Evolutionary conservation across 2,329 filamentous ascomycete species (phyloP).

Genomic region (Microascus cirrosus): DNA sequence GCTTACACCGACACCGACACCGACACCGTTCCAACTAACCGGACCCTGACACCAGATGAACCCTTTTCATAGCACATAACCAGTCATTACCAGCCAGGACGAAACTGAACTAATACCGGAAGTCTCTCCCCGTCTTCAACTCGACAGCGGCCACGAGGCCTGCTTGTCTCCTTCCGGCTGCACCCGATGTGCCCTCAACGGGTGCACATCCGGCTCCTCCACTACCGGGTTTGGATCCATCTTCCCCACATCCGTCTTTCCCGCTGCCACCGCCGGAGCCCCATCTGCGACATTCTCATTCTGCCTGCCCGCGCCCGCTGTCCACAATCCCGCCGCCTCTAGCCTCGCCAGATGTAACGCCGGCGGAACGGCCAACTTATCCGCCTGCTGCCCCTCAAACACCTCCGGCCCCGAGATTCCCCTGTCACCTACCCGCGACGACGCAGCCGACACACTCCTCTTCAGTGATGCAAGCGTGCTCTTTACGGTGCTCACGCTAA

Average conservation of each 20-base stretch:
- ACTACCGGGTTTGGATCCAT: slow-evolving; percentile 1
- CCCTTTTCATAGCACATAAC: not conserved
- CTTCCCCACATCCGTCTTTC: not conserved
- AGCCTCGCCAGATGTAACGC: slow-evolving; percentile 1
- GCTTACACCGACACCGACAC: not conserved
- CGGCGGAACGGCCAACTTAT: slow-evolving; percentile 1
- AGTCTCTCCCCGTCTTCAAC: not conserved
- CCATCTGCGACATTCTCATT: not conserved
- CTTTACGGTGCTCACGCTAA: not conserved
- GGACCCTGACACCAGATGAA: not conserved
- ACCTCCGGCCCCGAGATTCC: slow-evolving; percentile 1
- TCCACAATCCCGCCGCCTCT: slow-evolving; percentile 3
- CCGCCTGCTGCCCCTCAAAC: not conserved
- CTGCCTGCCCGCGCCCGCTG: not conserved
- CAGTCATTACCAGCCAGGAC: not conserved
- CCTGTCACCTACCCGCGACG: not conserved
- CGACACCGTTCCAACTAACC: not conserved
- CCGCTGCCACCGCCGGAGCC: not conserved
- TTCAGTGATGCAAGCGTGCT: not conserved
- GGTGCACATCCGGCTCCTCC: slow-evolving; percentile 1
- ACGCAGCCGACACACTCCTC: not conserved
- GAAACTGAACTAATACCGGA: not conserved
- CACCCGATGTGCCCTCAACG: slow-evolving; percentile 1
- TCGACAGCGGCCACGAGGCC: not conserved
- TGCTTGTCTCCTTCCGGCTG: not conserved